Percentiles rank a stretch among this genome's conserved stretches.
Conservation (phyloP, 805 yeast genomes). For the Kazachstania taianensis region DNA sequence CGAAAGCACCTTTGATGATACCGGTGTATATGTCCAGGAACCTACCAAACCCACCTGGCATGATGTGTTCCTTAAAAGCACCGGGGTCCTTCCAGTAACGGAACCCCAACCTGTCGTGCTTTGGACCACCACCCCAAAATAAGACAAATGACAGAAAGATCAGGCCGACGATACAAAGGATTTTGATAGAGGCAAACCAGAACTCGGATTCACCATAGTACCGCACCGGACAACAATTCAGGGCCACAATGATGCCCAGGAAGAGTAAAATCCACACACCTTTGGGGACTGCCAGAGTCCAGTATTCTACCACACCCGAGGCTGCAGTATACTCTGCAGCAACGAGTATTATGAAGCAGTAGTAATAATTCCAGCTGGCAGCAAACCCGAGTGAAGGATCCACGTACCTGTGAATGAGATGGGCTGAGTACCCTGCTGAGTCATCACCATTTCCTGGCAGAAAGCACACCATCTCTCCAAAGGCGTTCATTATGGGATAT, state of each 20-base stretch:
- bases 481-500: constrained; percentile 39
- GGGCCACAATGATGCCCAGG: constrained; percentile 39
- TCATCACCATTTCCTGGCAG: constrained; percentile 57
- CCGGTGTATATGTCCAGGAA: constrained; percentile 57
- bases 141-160: constrained; percentile 50
- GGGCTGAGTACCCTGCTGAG: constrained; percentile 42
- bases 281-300: constrained; percentile 59
- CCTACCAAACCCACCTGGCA: constrained; percentile 51
- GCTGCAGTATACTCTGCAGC: constrained; percentile 42
- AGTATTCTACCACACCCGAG: constrained; percentile 40
- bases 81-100: constrained; percentile 71
- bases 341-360: constrained; percentile 29
- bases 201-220: constrained; percentile 64
- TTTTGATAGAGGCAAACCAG: constrained; percentile 56
- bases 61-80: constrained; percentile 53
- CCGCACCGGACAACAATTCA: constrained; percentile 53
- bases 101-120: constrained; percentile 56
- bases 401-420: constrained; percentile 41
- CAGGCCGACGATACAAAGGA: constrained; percentile 53
- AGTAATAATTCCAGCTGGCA: constrained; percentile 33
- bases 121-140: constrained; percentile 53
- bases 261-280: constrained; percentile 60
- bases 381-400: constrained; percentile 37
- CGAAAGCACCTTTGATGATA: constrained; percentile 53
- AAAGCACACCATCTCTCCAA: constrained; percentile 46